phyloP scores from a whole-genome alignment of 345 rosid species.

The Eucalyptus regnans region DNA sequence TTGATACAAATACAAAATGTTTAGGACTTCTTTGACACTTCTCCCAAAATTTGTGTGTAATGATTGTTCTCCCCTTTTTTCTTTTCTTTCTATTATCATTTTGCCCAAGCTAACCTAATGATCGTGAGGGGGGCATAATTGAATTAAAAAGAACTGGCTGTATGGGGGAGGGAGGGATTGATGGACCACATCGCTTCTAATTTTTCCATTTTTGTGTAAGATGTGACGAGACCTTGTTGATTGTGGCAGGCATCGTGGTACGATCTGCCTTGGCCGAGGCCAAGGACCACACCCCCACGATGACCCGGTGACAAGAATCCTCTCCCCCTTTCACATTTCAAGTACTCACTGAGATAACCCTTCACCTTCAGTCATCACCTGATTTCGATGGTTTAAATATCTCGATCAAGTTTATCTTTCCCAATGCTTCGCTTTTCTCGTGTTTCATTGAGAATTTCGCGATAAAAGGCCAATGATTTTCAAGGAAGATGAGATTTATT shows the following conservation, averaged over 20 bases:
- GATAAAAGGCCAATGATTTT: background rate
- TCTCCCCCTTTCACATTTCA: background rate
- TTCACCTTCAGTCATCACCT: background rate
- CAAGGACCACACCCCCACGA: background rate
- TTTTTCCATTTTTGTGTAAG: constrained; percentile 17
- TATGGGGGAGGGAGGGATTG: background rate
- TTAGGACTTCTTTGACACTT: no score
- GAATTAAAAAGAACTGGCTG: background rate
- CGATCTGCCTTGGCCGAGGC: background rate
- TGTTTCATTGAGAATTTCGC: background rate
- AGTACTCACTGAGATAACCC: background rate
- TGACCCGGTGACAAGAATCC: background rate
- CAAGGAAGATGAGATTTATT: no score
- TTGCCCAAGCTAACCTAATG: background rate
- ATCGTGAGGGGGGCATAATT: background rate
- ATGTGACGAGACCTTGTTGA: constrained; percentile 31
- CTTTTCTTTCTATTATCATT: background rate
- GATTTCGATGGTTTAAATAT: background rate
- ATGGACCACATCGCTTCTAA: background rate
- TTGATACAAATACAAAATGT: rapidly evolving
- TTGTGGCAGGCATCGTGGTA: background rate
- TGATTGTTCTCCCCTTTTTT: background rate
- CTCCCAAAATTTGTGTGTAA: background rate
- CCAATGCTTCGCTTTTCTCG: background rate
- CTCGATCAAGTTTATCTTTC: background rate